Evolutionary conservation across 495 filamentous ascomycete species (phyloP).

Genomic region (Xylaria nigripes): DNA sequence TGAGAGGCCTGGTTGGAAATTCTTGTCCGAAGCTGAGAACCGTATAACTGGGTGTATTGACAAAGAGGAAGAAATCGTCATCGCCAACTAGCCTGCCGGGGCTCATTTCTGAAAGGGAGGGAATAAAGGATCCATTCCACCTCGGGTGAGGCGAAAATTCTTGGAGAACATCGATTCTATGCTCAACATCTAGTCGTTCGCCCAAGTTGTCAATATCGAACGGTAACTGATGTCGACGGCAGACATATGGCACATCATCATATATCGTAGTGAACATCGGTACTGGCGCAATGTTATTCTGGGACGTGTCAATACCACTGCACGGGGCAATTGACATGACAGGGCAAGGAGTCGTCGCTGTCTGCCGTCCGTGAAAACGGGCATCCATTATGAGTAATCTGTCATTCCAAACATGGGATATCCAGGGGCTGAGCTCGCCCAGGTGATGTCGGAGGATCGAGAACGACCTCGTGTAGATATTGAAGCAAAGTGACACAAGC

Average conservation of each 20-base stretch:
- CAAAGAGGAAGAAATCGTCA: conserved; percentile 22
- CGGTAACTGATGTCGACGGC: conserved; percentile 2
- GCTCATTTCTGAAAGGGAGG: conserved; percentile 4
- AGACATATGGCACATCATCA: conserved; percentile 1
- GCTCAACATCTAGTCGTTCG: conserved; percentile 2
- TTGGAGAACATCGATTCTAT: conserved; percentile 7
- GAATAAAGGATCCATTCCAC: conserved; percentile 2
- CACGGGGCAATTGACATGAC: conserved; percentile 10
- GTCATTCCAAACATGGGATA: conserved; percentile 21
- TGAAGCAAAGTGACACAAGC: conserved; percentile 24
- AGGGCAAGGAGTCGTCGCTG: neutral
- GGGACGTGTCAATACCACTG: neutral
- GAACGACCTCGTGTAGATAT: conserved; percentile 26
- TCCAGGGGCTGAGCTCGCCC: conserved; percentile 9
- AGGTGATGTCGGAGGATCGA: conserved; percentile 17
- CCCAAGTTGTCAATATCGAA: neutral
- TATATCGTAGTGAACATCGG: conserved; percentile 6
- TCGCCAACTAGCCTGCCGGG: conserved; percentile 19
- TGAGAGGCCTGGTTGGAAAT: conserved; percentile 4
- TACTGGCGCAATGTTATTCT: neutral
- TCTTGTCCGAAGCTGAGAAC: conserved; percentile 21
- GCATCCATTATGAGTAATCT: conserved; percentile 15
- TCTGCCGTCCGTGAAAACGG: conserved; percentile 1
- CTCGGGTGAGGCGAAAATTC: conserved; percentile 6
- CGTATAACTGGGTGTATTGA: conserved; percentile 18